Evolutionary conservation across 495 filamentous ascomycete genomes (phyloP), one percentile per base, ranked within the genome.

Genomic region (Lasiosphaeria hispida): DNA sequence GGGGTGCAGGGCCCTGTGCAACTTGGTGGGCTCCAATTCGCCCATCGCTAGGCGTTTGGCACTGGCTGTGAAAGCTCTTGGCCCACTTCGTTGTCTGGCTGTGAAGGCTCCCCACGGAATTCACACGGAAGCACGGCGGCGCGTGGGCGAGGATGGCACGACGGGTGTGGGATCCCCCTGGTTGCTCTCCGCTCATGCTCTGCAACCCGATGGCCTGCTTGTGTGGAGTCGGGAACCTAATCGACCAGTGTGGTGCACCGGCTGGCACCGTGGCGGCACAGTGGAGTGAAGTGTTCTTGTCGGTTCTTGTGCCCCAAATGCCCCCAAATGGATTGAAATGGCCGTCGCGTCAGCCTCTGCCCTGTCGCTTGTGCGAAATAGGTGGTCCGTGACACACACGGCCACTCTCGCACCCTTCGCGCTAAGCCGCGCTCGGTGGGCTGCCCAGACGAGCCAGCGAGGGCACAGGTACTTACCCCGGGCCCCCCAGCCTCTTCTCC

Each of bases 401-500:
- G 5, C 23, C 23, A 30, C 23, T 30, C 23, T 30, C 23, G 23
- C 23, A 45, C 40, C 44, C 23, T 23, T 49, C 53, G 48, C 64
- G 65, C 64, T 62, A 62, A 58, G 44, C 55, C 50, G 15, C 43
- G 38, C 55, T 50, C 57, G 49, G 48, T 45, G 10, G 63, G 65
- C 65, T 61, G 63, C 66, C 55, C 59, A 55, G 49, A 30, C 55
- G 59, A 61, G 58, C 53, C 53, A 55, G 53, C 35, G 33, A 48
- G 43, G 41, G 37, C 23, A 30, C 52, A 30, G 48, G 60, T 62
- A 58, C 58, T 50, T 60, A 55, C 62, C 57, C 57, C 57, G 41
- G 67, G 48, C 37, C 65, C 67, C 60, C 69, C 66, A 57, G 62
- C 48, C 59, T 62, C 56, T 52, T 63, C 53, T 48, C 58, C 60